Conservation (phyloP, 495 filamentous ascomycete genomes). For the Patellaria atrata region DNA sequence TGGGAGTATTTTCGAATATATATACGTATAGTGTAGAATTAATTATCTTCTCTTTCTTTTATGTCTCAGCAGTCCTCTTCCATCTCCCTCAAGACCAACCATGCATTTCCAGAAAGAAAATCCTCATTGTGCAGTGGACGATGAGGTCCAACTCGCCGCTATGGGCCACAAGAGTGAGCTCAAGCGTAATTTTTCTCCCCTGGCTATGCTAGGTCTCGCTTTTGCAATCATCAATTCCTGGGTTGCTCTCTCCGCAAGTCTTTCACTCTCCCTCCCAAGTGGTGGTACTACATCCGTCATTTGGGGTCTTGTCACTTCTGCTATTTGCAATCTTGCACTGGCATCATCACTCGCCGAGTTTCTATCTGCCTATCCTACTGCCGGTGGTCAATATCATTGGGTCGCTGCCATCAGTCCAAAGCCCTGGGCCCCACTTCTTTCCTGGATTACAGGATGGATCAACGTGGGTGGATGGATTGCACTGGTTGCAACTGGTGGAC, state of each 20-base stretch:
- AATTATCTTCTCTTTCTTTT: too few relatives aligned
- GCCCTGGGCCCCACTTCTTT: slow-evolving; percentile 45
- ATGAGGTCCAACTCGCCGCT: slow-evolving; percentile 27
- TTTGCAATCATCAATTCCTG: slow-evolving; percentile 48
- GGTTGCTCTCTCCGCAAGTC: slow-evolving; percentile 40
- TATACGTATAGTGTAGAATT: too few relatives aligned
- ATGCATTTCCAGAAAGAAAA: too few relatives aligned
- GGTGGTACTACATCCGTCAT: slow-evolving; percentile 40
- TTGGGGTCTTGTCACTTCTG: slow-evolving; percentile 53
- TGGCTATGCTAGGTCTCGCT: slow-evolving; percentile 45
- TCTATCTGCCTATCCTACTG: slow-evolving; percentile 54
- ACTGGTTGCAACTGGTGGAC: slow-evolving; percentile 24
- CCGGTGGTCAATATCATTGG: slow-evolving; percentile 51
- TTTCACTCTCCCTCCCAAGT: slow-evolving; percentile 38
- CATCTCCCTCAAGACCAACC: too few relatives aligned
- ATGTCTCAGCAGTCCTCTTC: too few relatives aligned
- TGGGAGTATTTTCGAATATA: too few relatives aligned
- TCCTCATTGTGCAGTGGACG: too few relatives aligned
- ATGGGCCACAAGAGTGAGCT: slow-evolving; percentile 27
- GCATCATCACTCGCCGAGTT: slow-evolving; percentile 61
- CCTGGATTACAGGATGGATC: slow-evolving; percentile 63
- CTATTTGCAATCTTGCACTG: slow-evolving; percentile 57
- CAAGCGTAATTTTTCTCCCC: slow-evolving; percentile 31
- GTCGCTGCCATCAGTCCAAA: slow-evolving; percentile 49
- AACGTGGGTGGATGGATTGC: slow-evolving; percentile 59